Evolutionary conservation across 2,329 filamentous ascomycete genomes (phyloP), one percentile per base, ranked within the genome.

Genomic region (Cytospora schulzeri): DNA sequence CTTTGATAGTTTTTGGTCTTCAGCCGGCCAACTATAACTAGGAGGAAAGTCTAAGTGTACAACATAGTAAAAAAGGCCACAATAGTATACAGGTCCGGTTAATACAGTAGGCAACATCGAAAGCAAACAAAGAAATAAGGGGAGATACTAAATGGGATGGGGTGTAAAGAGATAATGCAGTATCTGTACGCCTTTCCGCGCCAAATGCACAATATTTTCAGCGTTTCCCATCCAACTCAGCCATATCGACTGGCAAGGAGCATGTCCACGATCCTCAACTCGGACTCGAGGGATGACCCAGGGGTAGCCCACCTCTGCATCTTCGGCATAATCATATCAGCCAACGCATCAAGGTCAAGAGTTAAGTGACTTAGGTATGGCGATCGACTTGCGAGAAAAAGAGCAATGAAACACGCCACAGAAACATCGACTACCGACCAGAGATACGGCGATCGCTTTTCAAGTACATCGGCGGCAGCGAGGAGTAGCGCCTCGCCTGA

Each of bases 361-460:
- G 73, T 71, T 55, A 71, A 70, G 28, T 68, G 70, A 41, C 69
- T 70, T 54, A 75, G 65, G 24, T 70, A 63, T 12, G 70, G 70
- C 6, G 74, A 74, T 19, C 68, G 71, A 14, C 74, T 71, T 7
- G 76, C 75, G 55, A 77, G 59, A 63, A 72, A 70, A 33, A 78
- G 68, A 15, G 76, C 70, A 9, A 76, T 52, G 9, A 78, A 68
- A 31, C 72, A 74, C 4, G 75, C 74, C 68, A 77, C 68, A 62
- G 73, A 74, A 56, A 71, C 71, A 63, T 78, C 75, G 14, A 74
- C 72, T 50, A 77, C 70, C 0, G 72, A 71, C 76, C 76, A 78
- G 14, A 78, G 70, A 57, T 78, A 76, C 1, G 74, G 73, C n/a
- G 75, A 74, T 4, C 76, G 73, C 63, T 72, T 75, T 54, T 73